Evolutionary conservation across 371 early-diverging fungal species (phyloP), one percentile per base, ranked within the genome.

Genomic region (Mortierella sp.): DNA sequence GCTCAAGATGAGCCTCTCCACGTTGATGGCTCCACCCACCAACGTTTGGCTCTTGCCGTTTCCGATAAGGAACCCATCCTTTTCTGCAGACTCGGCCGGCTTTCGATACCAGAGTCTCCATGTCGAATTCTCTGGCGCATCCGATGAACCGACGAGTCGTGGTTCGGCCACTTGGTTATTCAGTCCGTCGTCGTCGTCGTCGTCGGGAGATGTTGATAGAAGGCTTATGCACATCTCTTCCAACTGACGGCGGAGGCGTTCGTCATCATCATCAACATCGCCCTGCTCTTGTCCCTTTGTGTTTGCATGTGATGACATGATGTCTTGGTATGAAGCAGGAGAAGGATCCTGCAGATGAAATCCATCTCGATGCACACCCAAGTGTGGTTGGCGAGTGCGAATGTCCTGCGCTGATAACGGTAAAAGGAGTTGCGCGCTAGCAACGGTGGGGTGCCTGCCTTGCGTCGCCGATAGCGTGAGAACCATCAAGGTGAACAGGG

Each of bases 51-150:
- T 54, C 24, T 52, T 55, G 2, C 77, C 65, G 29, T 76, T 76
- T 17, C 77, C 69, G 25, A 76, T 44, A 37, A 76, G 29, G 13
- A 76, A 50, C 14, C 66, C 65, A 28, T 54, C 63, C 3, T 56
- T 17, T 44, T 63, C 50, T n/a, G 59, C 39, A 3, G 45, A 40
- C 12, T 55, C 45, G 41, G 77, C 59, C 8, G 69, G 58, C 7
- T 41, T 43, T 39, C 69, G 46, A 24, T 76, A 76, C 77, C 77
- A 76, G 8, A 76, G 52, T 22, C 64, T 57, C 52, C 69, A 60
- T 3, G 67, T 63, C 2, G 63, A 44, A n/a, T 60, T 67, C 24
- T 22, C 61, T 9, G 68, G 68, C 25, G 45, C 34, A 37, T 22
- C 29, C 7, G 34, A 12, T 1, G 54, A 27, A 0, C 31, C 54